Percentiles rank a stretch among this genome's conserved stretches.
These are phyloP conservation scores for Exophiala lecanii-corni DNA, from an alignment of 2,329 filamentous ascomycete genomes.

Conservation along the genomic window DNA sequence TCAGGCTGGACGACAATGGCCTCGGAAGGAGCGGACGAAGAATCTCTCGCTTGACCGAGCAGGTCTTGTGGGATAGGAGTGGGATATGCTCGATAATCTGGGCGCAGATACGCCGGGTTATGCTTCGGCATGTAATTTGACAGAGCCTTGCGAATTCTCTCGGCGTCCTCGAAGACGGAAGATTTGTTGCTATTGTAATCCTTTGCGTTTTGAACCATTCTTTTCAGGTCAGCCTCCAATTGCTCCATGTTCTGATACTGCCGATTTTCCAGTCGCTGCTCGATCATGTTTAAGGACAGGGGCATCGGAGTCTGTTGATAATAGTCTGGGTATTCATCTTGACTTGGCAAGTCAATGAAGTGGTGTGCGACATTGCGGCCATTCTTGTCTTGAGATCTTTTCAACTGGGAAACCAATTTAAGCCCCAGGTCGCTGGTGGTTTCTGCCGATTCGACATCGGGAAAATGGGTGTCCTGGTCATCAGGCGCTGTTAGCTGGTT, in stretches of 20 bases:
- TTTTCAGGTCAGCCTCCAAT: constrained; percentile 80
- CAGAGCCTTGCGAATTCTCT: constrained; percentile 77
- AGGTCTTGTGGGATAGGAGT: constrained; percentile 65
- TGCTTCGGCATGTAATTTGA: constrained; percentile 83
- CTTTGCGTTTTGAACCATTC: constrained; percentile 83
- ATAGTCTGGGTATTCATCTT: constrained; percentile 58
- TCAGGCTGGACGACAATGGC: constrained; percentile 7
- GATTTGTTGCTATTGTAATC: constrained; percentile 73
- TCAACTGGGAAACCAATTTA: constrained; percentile 69
- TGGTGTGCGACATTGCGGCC: constrained; percentile 69
- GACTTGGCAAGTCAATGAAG: constrained; percentile 68
- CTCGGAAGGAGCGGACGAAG: constrained; percentile 15
- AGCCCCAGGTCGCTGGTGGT: constrained; percentile 68
- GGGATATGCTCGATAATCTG: constrained; percentile 65
- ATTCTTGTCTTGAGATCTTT: constrained; percentile 74
- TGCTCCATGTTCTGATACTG: constrained; percentile 67
- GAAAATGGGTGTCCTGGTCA: constrained; percentile 26
- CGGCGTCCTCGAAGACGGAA: constrained; percentile 73
- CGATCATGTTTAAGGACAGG: constrained; percentile 71
- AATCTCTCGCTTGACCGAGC: constrained; percentile 22
- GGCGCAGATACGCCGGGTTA: constrained; percentile 74
- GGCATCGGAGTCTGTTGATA: constrained; percentile 73
- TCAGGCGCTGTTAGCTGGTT: constrained; percentile 11
- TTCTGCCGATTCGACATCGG: constrained; percentile 54
- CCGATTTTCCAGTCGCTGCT: constrained; percentile 64